Evolutionary conservation across 148 eudicot species (phyloP).

Genomic region (Rhododendron ovatum): DNA sequence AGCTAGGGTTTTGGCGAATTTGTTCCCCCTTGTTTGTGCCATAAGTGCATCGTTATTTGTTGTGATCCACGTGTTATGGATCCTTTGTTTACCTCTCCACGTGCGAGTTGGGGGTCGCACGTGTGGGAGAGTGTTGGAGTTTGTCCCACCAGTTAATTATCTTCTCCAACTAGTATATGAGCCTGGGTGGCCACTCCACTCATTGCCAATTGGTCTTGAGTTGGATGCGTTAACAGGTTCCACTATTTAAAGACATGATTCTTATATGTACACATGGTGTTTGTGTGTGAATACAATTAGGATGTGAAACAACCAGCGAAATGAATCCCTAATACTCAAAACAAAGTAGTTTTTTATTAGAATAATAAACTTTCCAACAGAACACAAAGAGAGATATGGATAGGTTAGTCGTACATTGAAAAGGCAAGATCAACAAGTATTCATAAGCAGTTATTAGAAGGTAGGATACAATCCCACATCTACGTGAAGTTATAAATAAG

Average conservation of each 20-base stretch:
- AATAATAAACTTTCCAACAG: neutral
- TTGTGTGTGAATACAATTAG: neutral
- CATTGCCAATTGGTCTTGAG: too few relatives aligned
- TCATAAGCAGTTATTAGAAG: neutral
- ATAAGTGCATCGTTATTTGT: too few relatives aligned
- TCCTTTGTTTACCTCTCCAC: too few relatives aligned
- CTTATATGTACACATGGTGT: neutral
- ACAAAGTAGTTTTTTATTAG: neutral
- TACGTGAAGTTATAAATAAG: neutral
- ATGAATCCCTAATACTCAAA: neutral
- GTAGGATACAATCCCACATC: neutral
- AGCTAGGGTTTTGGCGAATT: too few relatives aligned
- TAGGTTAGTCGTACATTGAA: neutral
- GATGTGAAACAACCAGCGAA: neutral
- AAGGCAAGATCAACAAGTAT: neutral
- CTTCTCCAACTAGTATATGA: too few relatives aligned
- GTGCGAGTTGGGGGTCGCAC: too few relatives aligned
- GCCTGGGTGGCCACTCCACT: too few relatives aligned
- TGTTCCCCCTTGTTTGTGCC: too few relatives aligned
- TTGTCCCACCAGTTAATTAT: too few relatives aligned
- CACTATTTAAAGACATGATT: neutral
- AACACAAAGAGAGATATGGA: neutral
- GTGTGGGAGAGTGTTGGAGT: too few relatives aligned
- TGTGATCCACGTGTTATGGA: too few relatives aligned
- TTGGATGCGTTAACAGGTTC: neutral